A percentile compares a stretch with the other conserved stretches of the same genome.
phyloP scores from a whole-genome alignment of 495 filamentous ascomycete genomes.

The Geoglossum glabrum region DNA sequence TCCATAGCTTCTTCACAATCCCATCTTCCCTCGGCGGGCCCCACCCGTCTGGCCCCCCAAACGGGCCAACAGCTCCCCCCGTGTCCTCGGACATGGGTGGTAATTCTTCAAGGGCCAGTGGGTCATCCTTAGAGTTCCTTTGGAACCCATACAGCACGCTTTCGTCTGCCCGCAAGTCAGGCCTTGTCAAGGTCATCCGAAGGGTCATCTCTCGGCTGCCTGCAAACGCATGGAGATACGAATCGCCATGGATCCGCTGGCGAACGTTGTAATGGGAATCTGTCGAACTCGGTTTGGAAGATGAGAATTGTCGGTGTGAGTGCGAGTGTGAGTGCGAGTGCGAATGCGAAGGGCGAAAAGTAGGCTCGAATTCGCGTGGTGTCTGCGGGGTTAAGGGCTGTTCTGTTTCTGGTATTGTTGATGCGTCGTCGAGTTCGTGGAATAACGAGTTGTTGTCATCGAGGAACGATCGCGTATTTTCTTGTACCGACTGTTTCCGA shows the following conservation, averaged over 20 bases:
- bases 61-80: background rate
- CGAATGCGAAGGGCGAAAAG: slow-evolving; percentile 5
- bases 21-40: background rate
- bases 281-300: slow-evolving; percentile 6
- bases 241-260: slow-evolving; percentile 10
- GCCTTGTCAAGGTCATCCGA: slow-evolving; percentile 81
- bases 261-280: slow-evolving; percentile 7
- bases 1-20: slow-evolving; percentile 3
- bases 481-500: slow-evolving; percentile 13
- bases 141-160: slow-evolving; percentile 1
- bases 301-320: background rate
- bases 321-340: too few species aligned
- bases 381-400: slow-evolving; percentile 29
- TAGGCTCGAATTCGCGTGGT: slow-evolving; percentile 7
- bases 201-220: slow-evolving; percentile 78
- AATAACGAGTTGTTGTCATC: slow-evolving; percentile 25
- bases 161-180: slow-evolving; percentile 34
- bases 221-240: slow-evolving; percentile 32
- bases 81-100: slow-evolving; percentile 3
- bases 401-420: slow-evolving; percentile 29
- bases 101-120: slow-evolving; percentile 3
- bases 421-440: slow-evolving; percentile 30
- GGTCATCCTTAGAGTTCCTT: slow-evolving; percentile 1
- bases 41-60: slow-evolving; percentile 4
- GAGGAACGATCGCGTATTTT: slow-evolving; percentile 17